A percentile compares a stretch with the other conserved stretches of the same genome.
Evolutionary conservation across 2,329 filamentous ascomycete species (phyloP).

Genomic region (Calonectria honghensis): DNA sequence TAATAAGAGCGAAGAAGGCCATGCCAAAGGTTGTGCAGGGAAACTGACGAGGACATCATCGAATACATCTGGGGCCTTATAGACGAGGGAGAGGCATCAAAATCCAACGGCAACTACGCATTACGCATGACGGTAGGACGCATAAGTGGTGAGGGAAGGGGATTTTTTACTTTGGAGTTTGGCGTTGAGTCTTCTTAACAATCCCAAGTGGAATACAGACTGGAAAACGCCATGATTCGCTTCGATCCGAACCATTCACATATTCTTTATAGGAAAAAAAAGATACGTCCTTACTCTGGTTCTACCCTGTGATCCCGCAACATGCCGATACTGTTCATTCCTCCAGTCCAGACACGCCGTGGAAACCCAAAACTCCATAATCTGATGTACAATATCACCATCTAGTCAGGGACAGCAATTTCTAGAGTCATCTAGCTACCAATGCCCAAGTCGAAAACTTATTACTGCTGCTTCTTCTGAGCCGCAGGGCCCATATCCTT

Average conservation of each 20-base stretch:
- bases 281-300: slow-evolving; percentile 42
- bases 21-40: neutral
- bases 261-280: slow-evolving; percentile 32
- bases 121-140: slow-evolving; percentile 16
- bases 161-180: slow-evolving; percentile 48
- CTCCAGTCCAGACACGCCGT: slow-evolving; percentile 52
- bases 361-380: slow-evolving; percentile 56
- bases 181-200: slow-evolving; percentile 51
- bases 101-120: neutral
- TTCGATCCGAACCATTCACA: slow-evolving; percentile 20
- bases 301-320: slow-evolving; percentile 49
- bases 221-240: slow-evolving; percentile 43
- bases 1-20: slow-evolving; percentile 52
- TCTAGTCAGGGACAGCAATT: slow-evolving; percentile 38
- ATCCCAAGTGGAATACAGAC: slow-evolving; percentile 31
- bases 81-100: neutral
- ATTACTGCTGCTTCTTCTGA: slow-evolving; percentile 82
- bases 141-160: slow-evolving; percentile 1
- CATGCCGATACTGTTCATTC: slow-evolving; percentile 49
- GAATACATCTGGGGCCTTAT: neutral
- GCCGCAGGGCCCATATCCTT: slow-evolving; percentile 94
- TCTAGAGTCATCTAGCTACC: slow-evolving; percentile 31
- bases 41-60: slow-evolving; percentile 2
- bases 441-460: slow-evolving; percentile 15
- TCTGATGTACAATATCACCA: slow-evolving; percentile 55